These are phyloP conservation scores for Taiozyma onychis DNA, from an alignment of 1,139 yeast genomes.

Conservation along the genomic window DNA sequence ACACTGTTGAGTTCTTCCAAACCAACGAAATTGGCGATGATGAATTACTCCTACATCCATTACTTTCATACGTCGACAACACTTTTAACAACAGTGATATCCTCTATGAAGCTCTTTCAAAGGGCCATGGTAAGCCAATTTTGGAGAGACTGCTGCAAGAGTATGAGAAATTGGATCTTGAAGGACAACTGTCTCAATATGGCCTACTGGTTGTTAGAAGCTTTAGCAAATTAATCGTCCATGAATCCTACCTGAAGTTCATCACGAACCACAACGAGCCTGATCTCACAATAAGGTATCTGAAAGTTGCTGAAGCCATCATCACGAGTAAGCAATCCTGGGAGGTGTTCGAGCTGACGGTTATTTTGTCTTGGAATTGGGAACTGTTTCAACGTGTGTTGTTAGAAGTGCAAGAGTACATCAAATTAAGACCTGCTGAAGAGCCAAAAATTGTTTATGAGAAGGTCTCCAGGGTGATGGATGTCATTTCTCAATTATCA, in stretches of 20 bases:
- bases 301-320: slow-evolving; percentile 36
- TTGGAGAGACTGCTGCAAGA: slow-evolving; percentile 9
- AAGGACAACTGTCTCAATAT: slow-evolving; percentile 9
- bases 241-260: slow-evolving; percentile 32
- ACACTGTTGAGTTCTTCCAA: slow-evolving; percentile 7
- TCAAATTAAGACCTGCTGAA: slow-evolving; percentile 19
- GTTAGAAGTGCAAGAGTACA: slow-evolving; percentile 20
- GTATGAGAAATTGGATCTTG: slow-evolving; percentile 20
- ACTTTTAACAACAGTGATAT: slow-evolving; percentile 12
- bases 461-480: slow-evolving; percentile 33
- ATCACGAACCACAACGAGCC: slow-evolving; percentile 18
- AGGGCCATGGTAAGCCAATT: slow-evolving; percentile 13
- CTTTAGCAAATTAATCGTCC: slow-evolving; percentile 23
- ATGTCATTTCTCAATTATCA: slow-evolving; percentile 46
- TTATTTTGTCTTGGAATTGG: slow-evolving; percentile 50
- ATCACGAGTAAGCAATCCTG: slow-evolving; percentile 47
- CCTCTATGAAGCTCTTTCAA: slow-evolving; percentile 13
- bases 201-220: slow-evolving; percentile 14
- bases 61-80: slow-evolving; percentile 11
- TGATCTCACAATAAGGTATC: slow-evolving; percentile 17
- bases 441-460: slow-evolving; percentile 20
- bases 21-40: slow-evolving; percentile 2
- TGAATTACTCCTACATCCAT: slow-evolving; percentile 3
- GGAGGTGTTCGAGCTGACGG: slow-evolving; percentile 46
- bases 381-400: slow-evolving; percentile 32